phyloP scores from a whole-genome alignment of 2,329 filamentous ascomycete species.

The Curvularia hawaiiensis region DNA sequence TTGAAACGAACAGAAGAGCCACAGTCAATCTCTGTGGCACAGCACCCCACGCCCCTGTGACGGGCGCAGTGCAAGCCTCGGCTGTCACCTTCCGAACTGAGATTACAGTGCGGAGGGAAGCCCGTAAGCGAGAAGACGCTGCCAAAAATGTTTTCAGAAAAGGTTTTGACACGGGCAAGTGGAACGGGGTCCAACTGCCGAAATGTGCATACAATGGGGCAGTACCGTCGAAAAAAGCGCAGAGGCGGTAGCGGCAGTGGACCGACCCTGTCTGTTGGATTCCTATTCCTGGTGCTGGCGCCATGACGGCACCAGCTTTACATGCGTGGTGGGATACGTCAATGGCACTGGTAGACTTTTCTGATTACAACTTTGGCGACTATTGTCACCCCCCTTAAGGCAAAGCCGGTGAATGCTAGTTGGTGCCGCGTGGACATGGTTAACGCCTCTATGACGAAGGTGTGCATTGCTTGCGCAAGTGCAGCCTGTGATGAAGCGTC shows the following conservation, averaged over 20 bases:
- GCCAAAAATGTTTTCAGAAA: background rate
- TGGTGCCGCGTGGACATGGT: background rate
- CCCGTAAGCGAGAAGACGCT: background rate
- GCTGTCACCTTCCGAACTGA: background rate
- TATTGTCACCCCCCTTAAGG: background rate
- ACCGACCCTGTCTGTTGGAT: background rate
- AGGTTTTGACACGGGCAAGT: background rate
- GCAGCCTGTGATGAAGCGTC: background rate
- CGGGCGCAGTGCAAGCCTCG: background rate
- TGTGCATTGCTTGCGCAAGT: background rate
- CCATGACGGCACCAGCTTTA: background rate
- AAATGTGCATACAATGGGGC: background rate
- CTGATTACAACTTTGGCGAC: background rate
- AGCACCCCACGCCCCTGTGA: background rate
- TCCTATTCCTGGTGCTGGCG: background rate
- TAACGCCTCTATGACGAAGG: background rate
- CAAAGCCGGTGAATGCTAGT: background rate
- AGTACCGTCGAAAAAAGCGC: background rate
- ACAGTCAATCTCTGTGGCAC: background rate
- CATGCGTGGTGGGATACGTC: background rate
- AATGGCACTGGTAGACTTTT: background rate
- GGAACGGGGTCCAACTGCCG: background rate
- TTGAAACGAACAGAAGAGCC: background rate
- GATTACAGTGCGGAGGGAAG: background rate
- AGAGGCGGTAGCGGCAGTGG: background rate